Evolutionary conservation across 2,329 filamentous ascomycete species (phyloP).

Genomic region (Venturiaceae sp.): DNA sequence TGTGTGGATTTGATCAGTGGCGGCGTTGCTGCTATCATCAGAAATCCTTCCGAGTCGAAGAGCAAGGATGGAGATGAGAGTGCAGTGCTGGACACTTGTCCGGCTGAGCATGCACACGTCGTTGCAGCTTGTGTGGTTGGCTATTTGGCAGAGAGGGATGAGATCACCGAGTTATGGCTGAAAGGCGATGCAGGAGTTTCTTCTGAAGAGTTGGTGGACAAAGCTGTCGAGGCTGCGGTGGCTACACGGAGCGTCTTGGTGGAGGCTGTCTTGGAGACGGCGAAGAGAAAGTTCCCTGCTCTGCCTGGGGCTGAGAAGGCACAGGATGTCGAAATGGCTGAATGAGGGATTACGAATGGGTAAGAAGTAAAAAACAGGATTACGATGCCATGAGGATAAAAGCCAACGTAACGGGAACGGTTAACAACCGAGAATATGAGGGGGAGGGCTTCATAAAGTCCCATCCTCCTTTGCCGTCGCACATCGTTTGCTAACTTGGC

Average conservation of each 20-base stretch:
- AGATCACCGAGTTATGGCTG: slow-evolving; percentile 91
- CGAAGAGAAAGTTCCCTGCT: slow-evolving; percentile 3
- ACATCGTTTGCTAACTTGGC: background rate
- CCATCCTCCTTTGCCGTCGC: no score
- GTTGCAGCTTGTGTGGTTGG: slow-evolving; percentile 81
- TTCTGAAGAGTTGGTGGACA: slow-evolving; percentile 48
- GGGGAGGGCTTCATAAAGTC: no score
- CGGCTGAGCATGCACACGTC: slow-evolving; percentile 68
- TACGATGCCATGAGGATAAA: background rate
- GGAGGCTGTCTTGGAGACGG: slow-evolving; percentile 47
- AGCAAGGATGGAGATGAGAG: slow-evolving; percentile 18
- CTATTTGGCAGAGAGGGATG: slow-evolving; percentile 77
- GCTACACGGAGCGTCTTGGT: slow-evolving; percentile 50
- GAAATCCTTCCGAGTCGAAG: slow-evolving; percentile 16
- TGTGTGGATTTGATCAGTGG: slow-evolving; percentile 85
- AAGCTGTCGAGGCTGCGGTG: slow-evolving; percentile 52
- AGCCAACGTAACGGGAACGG: background rate
- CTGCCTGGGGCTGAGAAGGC: background rate
- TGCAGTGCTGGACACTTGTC: slow-evolving; percentile 66
- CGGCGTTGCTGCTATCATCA: slow-evolving; percentile 74
- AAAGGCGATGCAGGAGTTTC: slow-evolving; percentile 54
- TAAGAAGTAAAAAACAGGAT: background rate
- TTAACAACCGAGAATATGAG: no score
- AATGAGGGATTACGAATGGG: background rate
- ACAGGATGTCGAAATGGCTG: slow-evolving; percentile 2